These are phyloP conservation scores for Boletus tylopilopsis DNA, from an alignment of 768 basidiomycete species.

Conservation along the genomic window DNA sequence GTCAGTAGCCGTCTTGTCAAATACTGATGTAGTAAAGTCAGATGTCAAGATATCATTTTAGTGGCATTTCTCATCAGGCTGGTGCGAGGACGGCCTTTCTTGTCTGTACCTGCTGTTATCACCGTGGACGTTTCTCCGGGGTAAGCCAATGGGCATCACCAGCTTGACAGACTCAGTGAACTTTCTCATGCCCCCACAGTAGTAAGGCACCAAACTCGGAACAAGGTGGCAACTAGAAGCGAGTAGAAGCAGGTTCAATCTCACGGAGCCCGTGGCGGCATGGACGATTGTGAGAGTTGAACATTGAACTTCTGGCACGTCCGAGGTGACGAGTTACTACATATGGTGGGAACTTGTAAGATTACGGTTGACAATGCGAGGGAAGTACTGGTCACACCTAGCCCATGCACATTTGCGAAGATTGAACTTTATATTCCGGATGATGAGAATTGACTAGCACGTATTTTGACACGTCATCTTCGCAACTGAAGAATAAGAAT, in stretches of 20 bases:
- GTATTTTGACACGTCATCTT: too few relatives aligned
- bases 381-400: background rate
- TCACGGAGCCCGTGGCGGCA: too few relatives aligned
- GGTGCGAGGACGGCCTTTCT: background rate
- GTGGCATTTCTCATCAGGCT: background rate
- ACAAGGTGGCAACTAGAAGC: too few relatives aligned
- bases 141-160: background rate
- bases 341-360: background rate
- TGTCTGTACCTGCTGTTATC: background rate
- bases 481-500: too few relatives aligned
- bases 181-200: background rate
- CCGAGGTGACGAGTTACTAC: background rate
- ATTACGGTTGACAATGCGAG: background rate
- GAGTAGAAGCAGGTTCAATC: too few relatives aligned
- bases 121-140: background rate
- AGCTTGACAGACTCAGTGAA: background rate
- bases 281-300: background rate
- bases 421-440: too few relatives aligned
- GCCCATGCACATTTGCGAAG: too few relatives aligned
- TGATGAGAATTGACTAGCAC: too few relatives aligned
- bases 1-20: background rate
- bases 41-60: background rate
- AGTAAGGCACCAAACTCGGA: too few relatives aligned
- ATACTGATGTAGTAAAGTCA: background rate
- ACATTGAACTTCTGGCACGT: too few relatives aligned